Percentiles rank a stretch among this genome's conserved stretches.
Evolutionary conservation across 768 basidiomycete species (phyloP).

Genomic region (Clitopilus passeckerianus): DNA sequence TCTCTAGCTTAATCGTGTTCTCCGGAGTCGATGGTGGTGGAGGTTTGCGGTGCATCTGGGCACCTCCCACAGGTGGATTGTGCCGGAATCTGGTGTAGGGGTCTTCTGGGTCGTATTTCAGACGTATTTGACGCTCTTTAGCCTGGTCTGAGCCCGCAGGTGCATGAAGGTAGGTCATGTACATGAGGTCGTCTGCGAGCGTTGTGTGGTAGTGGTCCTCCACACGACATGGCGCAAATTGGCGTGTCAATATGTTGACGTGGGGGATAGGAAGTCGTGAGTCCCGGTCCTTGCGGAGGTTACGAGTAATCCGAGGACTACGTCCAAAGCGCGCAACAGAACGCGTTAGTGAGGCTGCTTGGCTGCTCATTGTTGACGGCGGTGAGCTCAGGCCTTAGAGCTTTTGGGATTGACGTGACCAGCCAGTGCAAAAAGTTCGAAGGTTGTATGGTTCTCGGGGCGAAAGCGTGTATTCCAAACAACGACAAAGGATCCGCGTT

Average conservation of each 20-base stretch:
- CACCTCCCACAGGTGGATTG: slow-evolving; percentile 72
- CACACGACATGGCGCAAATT: slow-evolving; percentile 69
- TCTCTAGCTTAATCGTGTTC: slow-evolving; percentile 73
- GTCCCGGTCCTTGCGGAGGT: slow-evolving; percentile 40
- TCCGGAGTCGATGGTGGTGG: slow-evolving; percentile 62
- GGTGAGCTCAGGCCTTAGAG: neutral
- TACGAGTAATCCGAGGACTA: slow-evolving; percentile 39
- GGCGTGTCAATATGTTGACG: slow-evolving; percentile 58
- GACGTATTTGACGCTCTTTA: slow-evolving; percentile 52
- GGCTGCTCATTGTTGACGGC: slow-evolving; percentile 4
- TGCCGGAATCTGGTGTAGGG: slow-evolving; percentile 80
- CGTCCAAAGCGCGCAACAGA: slow-evolving; percentile 46
- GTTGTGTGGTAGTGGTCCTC: slow-evolving; percentile 81
- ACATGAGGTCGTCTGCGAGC: slow-evolving; percentile 85
- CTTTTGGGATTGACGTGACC: neutral
- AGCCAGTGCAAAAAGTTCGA: neutral
- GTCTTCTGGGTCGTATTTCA: slow-evolving; percentile 68
- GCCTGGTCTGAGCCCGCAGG: slow-evolving; percentile 36
- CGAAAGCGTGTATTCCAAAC: neutral
- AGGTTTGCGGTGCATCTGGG: slow-evolving; percentile 60
- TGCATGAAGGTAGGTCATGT: slow-evolving; percentile 89
- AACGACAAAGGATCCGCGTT: neutral
- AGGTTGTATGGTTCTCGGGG: neutral
- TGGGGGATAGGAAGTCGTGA: slow-evolving; percentile 72
- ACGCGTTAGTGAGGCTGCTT: slow-evolving; percentile 8